These are phyloP conservation scores for Xerocomellus intermedius DNA, from an alignment of 768 basidiomycete genomes.

Conservation along the genomic window DNA sequence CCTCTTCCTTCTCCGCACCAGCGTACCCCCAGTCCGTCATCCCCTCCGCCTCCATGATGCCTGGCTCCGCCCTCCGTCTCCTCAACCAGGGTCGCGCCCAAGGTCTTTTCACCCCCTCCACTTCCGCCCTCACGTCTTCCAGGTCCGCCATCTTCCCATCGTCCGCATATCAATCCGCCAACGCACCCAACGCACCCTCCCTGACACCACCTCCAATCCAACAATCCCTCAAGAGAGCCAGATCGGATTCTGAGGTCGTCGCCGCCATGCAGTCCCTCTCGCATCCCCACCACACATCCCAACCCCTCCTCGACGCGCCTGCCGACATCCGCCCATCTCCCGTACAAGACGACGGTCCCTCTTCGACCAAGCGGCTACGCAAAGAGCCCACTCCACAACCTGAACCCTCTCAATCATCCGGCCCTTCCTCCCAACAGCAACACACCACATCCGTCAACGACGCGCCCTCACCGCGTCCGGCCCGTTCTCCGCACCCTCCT, in stretches of 20 bases:
- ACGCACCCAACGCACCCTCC: constrained; percentile 51
- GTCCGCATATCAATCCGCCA: constrained; percentile 44
- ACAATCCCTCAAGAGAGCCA: constrained; percentile 55
- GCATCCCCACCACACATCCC: constrained; percentile 18
- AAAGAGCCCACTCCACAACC: constrained; percentile 46
- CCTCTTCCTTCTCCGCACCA: constrained; percentile 62
- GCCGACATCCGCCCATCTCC: constrained; percentile 46
- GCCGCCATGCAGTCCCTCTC: constrained; percentile 15
- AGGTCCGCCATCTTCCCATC: constrained; percentile 55
- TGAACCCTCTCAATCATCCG: constrained; percentile 26
- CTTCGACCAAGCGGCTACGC: constrained; percentile 70
- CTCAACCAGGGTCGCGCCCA: constrained; percentile 85
- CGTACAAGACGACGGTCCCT: constrained; percentile 60
- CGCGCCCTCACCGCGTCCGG: constrained; percentile 36
- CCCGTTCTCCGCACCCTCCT: constrained; percentile 48
- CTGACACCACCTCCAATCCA: constrained; percentile 50
- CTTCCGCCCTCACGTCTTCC: constrained; percentile 52
- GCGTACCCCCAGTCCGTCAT: constrained; percentile 55
- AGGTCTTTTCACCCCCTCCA: constrained; percentile 83
- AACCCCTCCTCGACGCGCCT: constrained; percentile 32
- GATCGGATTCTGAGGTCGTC: constrained; percentile 63
- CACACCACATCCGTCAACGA: constrained; percentile 33
- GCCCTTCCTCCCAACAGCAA: constrained; percentile 20
- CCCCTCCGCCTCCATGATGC: constrained; percentile 83
- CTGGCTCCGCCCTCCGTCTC: constrained; percentile 79